Percentiles rank a stretch among this genome's conserved stretches.
phyloP scores from a whole-genome alignment of 2,329 filamentous ascomycete species.

The Phialemonium atrogriseum region DNA sequence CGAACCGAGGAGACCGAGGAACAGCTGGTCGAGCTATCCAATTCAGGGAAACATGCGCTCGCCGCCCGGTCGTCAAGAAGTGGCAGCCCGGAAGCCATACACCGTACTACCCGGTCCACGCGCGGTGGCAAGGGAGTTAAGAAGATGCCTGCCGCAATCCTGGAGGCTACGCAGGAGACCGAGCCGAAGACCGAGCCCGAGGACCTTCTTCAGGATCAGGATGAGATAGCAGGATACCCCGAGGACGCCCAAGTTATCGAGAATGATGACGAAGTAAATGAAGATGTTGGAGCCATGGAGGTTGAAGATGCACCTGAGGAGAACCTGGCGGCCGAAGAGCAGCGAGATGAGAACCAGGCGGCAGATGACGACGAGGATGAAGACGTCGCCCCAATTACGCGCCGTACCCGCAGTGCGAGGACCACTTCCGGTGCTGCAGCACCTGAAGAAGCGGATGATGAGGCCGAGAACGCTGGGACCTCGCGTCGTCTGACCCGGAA shows the following conservation, averaged over 20 bases:
- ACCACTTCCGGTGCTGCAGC: constrained; percentile 18
- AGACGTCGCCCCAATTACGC: constrained; percentile 39
- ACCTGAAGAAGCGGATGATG: constrained; percentile 13
- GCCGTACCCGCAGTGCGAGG: constrained; percentile 34
- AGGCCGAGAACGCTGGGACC: constrained; percentile 18
- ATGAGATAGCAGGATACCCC: constrained; percentile 22
- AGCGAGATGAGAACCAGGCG: too few species aligned
- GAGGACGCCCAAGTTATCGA: constrained; percentile 10
- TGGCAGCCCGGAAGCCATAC: constrained; percentile 44
- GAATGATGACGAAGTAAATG: constrained; percentile 20
- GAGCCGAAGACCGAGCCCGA: constrained; percentile 21
- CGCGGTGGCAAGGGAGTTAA: constrained; percentile 44
- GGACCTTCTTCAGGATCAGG: constrained; percentile 19
- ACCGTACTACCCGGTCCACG: constrained; percentile 33
- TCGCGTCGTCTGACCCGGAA: constrained; percentile 40
- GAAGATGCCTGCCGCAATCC: constrained; percentile 36
- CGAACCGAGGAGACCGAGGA: constrained; percentile 47
- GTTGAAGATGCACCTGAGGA: constrained; percentile 12
- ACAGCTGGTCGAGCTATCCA: constrained; percentile 48
- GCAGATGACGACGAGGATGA: constrained; percentile 31
- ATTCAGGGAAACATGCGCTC: constrained; percentile 50
- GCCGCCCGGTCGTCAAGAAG: constrained; percentile 42
- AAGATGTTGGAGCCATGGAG: constrained; percentile 13
- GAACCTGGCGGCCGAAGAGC: constrained; percentile 21
- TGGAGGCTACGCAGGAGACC: constrained; percentile 47